Evolutionary conservation across 2,329 filamentous ascomycete genomes (phyloP), one percentile per base, ranked within the genome.

Genomic region (Ophiostoma ulmi): DNA sequence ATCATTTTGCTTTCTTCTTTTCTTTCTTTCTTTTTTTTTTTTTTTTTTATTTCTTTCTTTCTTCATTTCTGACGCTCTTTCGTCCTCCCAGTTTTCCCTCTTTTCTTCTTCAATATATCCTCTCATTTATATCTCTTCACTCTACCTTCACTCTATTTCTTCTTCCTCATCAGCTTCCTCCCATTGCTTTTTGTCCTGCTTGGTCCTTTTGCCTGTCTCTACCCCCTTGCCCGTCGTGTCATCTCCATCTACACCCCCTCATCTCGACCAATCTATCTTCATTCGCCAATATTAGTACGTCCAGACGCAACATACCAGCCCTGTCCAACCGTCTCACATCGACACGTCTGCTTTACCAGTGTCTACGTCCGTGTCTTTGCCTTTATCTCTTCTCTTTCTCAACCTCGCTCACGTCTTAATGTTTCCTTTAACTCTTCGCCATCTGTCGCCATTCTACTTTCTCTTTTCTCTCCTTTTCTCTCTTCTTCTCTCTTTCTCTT

Each of bases 181-280:
- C 5, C 58, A 7, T 36, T 31, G 26, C 22, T 63, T 63, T 63
- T 63, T 63, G 26, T 14, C 58, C 26, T 17, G 22, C 58, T 31
- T 5, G 58, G 58, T 36, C 31, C 31, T 64, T 64, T 26, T 64
- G 58, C 13, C 58, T 63, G 58, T 64, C 58, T 64, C 26, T 63
- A 36, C 58, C 14, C 58, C 26, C 58, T 63, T 36, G 58, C 26
- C 58, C 58, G 58, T 14, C 14, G 31, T 14, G 11, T 31, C 58
- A 31, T 63, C 58, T 22, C 52, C 52, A 17, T 58, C n/a, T 58
- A 58, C n/a, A 14, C 52, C 20, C 52, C 52, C 52, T 64, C 61
- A 64, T 36, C 22, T 64, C 35, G 31, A n/a, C 61, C 61, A 38
- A 5, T 38, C 31, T n/a, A 20, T n/a, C 31, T 38, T 64, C 13